Conservation (phyloP, 352 stramenopile species). For the Thalassiosira hispida region DNA sequence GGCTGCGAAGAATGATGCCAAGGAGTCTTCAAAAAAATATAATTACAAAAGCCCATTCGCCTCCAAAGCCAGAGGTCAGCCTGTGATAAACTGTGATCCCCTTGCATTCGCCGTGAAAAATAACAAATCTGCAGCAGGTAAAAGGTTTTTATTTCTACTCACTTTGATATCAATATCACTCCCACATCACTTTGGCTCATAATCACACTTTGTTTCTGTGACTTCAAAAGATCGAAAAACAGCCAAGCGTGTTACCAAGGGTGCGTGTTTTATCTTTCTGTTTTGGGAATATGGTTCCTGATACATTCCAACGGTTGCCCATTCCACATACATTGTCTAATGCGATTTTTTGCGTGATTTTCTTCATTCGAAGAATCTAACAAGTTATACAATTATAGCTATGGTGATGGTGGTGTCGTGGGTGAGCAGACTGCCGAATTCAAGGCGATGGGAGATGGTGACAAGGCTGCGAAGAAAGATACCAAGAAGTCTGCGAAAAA, state of each 20-base stretch:
- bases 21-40: too few relatives aligned
- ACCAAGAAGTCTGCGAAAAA: constrained; percentile 4
- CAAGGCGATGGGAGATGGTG: constrained; percentile 2
- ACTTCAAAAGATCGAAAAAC: neutral
- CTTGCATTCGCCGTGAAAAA: constrained; percentile 9
- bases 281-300: neutral
- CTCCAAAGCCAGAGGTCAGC: neutral
- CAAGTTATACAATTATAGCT: constrained; percentile 20
- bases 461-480: constrained; percentile 9
- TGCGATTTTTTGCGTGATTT: neutral
- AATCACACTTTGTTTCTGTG: too few relatives aligned
- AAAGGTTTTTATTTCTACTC: too few relatives aligned
- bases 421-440: neutral
- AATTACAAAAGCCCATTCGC: too few relatives aligned
- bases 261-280: neutral
- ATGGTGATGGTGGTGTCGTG: constrained; percentile 14
- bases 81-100: constrained; percentile 6
- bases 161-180: too few relatives aligned
- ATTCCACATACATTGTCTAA: neutral
- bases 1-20: too few relatives aligned
- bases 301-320: too few relatives aligned
- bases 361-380: neutral
- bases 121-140: constrained; percentile 13
- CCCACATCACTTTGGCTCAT: too few relatives aligned
- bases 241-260: neutral